phyloP scores from a whole-genome alignment of 208 protist species.

The Trichomonas tenax region DNA sequence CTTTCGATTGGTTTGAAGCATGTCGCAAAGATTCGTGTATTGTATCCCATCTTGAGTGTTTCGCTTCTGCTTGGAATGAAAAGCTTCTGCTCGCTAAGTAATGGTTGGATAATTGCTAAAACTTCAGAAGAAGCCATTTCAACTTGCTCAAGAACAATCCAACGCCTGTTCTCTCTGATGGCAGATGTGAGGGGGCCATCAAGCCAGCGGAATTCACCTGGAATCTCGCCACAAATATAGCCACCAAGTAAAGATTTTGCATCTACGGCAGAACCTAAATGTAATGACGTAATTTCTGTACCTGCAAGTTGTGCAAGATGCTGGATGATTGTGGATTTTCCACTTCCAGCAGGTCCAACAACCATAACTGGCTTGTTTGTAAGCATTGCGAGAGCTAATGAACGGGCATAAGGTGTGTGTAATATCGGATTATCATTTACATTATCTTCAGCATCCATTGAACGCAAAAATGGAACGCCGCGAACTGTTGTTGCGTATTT shows the following conservation, averaged over 20 bases:
- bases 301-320: slow-evolving; percentile 13
- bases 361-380: slow-evolving; percentile 27
- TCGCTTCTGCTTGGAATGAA: slow-evolving; percentile 82
- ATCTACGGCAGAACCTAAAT: slow-evolving; percentile 89
- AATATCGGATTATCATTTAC: background rate
- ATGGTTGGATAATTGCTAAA: slow-evolving; percentile 71
- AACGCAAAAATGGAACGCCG: background rate
- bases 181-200: slow-evolving; percentile 14
- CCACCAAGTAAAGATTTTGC: slow-evolving; percentile 91
- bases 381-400: background rate
- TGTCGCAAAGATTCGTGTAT: slow-evolving; percentile 63
- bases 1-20: background rate
- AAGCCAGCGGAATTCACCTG: slow-evolving; percentile 91
- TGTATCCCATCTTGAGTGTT: slow-evolving; percentile 52
- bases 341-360: slow-evolving; percentile 24
- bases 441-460: background rate
- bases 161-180: slow-evolving; percentile 60
- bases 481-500: background rate
- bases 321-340: slow-evolving; percentile 31
- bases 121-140: slow-evolving; percentile 91
- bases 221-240: slow-evolving; percentile 86
- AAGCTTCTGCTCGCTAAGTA: slow-evolving; percentile 76
- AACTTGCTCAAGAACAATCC: slow-evolving; percentile 97
- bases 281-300: background rate
- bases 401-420: background rate